Evolutionary conservation across 495 filamentous ascomycete species (phyloP).

Genomic region (Parmelia sp.): DNA sequence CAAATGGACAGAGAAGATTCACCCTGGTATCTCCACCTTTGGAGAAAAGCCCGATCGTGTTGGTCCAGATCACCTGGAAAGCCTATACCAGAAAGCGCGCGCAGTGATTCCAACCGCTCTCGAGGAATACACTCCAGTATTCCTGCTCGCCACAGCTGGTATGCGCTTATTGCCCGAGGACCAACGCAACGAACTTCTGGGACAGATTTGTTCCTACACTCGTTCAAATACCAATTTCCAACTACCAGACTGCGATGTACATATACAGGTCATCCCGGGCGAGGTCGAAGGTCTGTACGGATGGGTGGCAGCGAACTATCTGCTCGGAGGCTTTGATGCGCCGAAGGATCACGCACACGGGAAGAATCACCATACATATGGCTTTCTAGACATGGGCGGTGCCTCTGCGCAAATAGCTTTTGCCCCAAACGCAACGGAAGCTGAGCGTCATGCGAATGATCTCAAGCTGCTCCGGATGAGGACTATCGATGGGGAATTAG

Average conservation of each 20-base stretch:
- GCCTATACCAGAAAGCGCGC: constrained; percentile 76
- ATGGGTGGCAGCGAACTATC: constrained; percentile 98
- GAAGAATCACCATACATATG: constrained; percentile 91
- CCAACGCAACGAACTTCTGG: constrained; percentile 63
- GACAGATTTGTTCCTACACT: constrained; percentile 78
- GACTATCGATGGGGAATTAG: constrained; percentile 64
- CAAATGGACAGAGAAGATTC: constrained; percentile 87
- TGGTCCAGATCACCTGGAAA: constrained; percentile 71
- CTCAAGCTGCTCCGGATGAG: constrained; percentile 79
- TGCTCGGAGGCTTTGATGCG: constrained; percentile 88
- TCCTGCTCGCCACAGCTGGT: constrained; percentile 92
- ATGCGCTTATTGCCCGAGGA: constrained; percentile 79
- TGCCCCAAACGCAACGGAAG: constrained; percentile 87
- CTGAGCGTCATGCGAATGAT: constrained; percentile 83
- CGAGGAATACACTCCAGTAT: constrained; percentile 79
- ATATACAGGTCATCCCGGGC: constrained; percentile 94
- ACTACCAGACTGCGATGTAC: constrained; percentile 80
- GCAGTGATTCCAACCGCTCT: constrained; percentile 73
- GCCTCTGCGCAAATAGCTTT: constrained; percentile 97
- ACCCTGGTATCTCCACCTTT: constrained; percentile 88
- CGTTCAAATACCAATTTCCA: constrained; percentile 72
- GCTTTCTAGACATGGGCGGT: constrained; percentile 97
- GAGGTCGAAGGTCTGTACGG: constrained; percentile 96
- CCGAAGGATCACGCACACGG: constrained; percentile 68
- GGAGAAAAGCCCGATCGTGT: constrained; percentile 68